Evolutionary conservation across 768 basidiomycete species (phyloP), one percentile per base, ranked within the genome.

Genomic region (Suillus americanus): DNA sequence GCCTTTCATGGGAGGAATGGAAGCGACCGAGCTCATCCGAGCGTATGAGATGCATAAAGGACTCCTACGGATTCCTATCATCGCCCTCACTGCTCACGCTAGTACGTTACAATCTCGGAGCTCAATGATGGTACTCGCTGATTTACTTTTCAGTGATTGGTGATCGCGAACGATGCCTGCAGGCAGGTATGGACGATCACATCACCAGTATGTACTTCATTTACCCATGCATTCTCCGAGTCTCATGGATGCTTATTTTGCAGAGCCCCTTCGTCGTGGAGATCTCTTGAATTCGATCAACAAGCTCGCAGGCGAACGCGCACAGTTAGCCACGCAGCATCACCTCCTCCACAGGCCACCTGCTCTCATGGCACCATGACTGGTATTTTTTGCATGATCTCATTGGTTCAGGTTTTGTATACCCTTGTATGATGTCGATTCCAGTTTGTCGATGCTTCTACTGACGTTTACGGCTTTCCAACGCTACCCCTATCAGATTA

Each of bases 1-100:
- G 94, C 94, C 95, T 7, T 90, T 96, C 78, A 98, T 99, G 94
- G 95, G 96, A 59, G 96, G 97, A 67, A 94, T 97, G 89, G 96
- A 99, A 77, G 94, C 97, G 1, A 99, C 97, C 0, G 90, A 95
- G 68, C 81, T 94, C 64, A 97, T 98, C 66, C 87, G 97, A 60
- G 84, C 86, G 43, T 94, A 89, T 72, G 97, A 99, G 79, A 79
- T 83, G 73, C 83, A 89, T 66, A 87, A 87, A 67, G 83, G 86
- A 9, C 79, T 94, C 37, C 73, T 86, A 18, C 84, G 88, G 2
- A 94, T 88, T 7, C 97, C 97, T 0, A 99, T 99, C 69, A 94
- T 99, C 70, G 97, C 97, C 1, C 81, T 99, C 46, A 99, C 97
- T 1, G 97, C 97, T 3, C 97, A 99, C 77, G 97, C 97, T 59